Base-by-base conservation (phyloP, 352 stramenopile species). In the Thalassiosira livingstoniorum region DNA sequence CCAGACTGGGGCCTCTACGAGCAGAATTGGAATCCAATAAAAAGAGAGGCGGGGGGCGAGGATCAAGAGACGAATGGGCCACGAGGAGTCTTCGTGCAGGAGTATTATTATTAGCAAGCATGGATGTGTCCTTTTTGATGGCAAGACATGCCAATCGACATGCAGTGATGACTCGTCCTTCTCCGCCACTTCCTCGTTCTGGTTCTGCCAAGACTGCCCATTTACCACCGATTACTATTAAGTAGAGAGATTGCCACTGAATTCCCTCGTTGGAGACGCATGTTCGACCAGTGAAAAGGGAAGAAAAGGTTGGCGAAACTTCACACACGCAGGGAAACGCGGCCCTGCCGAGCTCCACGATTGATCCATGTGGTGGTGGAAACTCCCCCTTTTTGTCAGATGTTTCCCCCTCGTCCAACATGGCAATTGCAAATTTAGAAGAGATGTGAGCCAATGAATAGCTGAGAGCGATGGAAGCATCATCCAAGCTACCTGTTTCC, bases 281-380 rank as follows among this genome's bases (percentile, higher is more conserved):
- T 35, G 75, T 78, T 55, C 67, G 23, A 53, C 66, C 71, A 5
- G 55, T 84, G 67, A 93, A 92, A 7, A 94, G 72, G 23, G 66
- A 67, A 34, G 82, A 69, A 70, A 78, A 81, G 31, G 73, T 65
- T 0, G 67, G 57, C n/a, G 88, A 81, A 11, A 91, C 83, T 78
- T 94, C 90, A 67, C 87, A 93, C 0, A 94, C 90, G 80, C 90
- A 94, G 13, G 90, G 88, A 74, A 92, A 91, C 21, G 87, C 79
- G 37, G 77, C 80, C 37, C 80, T 83, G n/a, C 87, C 85, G 23
- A 94, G 78, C 23, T 58, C 78, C 7, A 93, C 78, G 32, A 87
- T 74, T 42, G 81, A 83, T 43, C 90, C 88, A 18, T 84, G 54
- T 27, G 34, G 25, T 34, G 77, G 80, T 13, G 64, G 42, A 4